Evolutionary conservation across 306 rosid species (phyloP).

Genomic region (Cicer bijugum): DNA sequence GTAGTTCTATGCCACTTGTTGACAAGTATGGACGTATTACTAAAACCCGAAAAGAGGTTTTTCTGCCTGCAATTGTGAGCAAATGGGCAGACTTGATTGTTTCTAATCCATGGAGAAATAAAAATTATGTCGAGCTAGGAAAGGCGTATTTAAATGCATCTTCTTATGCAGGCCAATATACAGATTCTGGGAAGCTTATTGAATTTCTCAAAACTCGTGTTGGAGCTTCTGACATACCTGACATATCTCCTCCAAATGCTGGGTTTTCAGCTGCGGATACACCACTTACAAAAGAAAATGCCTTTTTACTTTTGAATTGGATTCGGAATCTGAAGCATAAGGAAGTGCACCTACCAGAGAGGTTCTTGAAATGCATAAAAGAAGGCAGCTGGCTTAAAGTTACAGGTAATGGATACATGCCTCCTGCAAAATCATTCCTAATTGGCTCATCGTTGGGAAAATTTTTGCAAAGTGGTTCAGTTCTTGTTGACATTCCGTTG

Average conservation of each 20-base stretch:
- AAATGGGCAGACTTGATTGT: constrained; percentile 67
- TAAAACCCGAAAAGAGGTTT: constrained; percentile 42
- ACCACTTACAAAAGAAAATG: constrained; percentile 63
- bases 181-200: constrained; percentile 38
- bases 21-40: constrained; percentile 53
- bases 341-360: constrained; percentile 42
- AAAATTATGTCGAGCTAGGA: constrained; percentile 61
- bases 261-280: constrained; percentile 53
- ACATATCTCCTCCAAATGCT: constrained; percentile 63
- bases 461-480: constrained; percentile 58
- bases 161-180: constrained; percentile 46
- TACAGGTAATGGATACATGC: constrained; percentile 54
- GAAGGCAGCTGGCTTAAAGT: constrained; percentile 72
- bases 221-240: constrained; percentile 68
- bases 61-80: constrained; percentile 74
- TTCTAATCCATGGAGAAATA: constrained; percentile 67
- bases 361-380: constrained; percentile 58
- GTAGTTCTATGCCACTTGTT: constrained; percentile 63
- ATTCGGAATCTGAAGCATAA: constrained; percentile 44
- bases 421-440: constrained; percentile 71
- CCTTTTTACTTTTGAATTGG: constrained; percentile 74
- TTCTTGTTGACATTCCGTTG: constrained; percentile 73
- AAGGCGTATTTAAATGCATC: constrained; percentile 51
- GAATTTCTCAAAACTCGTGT: constrained; percentile 52
- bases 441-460: constrained; percentile 54